Conservation (phyloP, 176 grass and related monocot genomes). For the Zoysia japonica region DNA sequence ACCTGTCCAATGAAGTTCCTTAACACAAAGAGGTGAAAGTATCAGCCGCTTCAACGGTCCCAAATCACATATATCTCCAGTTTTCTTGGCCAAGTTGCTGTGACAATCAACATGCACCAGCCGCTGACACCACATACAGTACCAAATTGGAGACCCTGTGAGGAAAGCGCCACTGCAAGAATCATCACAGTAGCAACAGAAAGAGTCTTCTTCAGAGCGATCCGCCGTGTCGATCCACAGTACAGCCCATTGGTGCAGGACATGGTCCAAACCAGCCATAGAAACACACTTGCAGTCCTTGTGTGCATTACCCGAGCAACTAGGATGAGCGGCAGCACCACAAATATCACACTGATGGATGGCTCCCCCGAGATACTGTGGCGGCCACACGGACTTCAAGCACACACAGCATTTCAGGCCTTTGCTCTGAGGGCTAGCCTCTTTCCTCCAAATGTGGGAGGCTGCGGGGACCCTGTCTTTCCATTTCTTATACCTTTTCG, state of each 20-base stretch:
- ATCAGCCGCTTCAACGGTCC: constrained; percentile 74
- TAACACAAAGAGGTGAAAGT: constrained; percentile 78
- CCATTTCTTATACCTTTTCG: constrained; percentile 67
- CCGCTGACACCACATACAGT: constrained; percentile 90
- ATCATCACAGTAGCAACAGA: constrained; percentile 81
- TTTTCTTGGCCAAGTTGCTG: constrained; percentile 67
- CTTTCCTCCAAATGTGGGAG: constrained; percentile 74
- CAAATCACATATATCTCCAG: constrained; percentile 77
- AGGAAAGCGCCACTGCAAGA: constrained; percentile 76
- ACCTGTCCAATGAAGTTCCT: constrained; percentile 60
- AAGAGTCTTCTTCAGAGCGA: constrained; percentile 69
- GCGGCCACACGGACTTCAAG: constrained; percentile 58
- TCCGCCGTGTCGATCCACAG: constrained; percentile 68
- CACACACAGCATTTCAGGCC: constrained; percentile 84
- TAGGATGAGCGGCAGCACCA: constrained; percentile 62
- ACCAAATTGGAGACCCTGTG: constrained; percentile 66
- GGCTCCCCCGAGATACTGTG: constrained; percentile 43
- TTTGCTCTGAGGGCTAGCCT: constrained; percentile 48
- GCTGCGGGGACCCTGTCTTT: constrained; percentile 65
- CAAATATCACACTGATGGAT: constrained; percentile 74
- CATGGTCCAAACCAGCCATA: constrained; percentile 66
- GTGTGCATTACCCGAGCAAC: constrained; percentile 72
- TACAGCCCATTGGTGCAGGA: constrained; percentile 82
- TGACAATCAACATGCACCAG: constrained; percentile 91
- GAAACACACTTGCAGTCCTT: constrained; percentile 92